Base-by-base conservation (phyloP, 2,329 filamentous ascomycete genomes). In the Orbilia javanica region DNA sequence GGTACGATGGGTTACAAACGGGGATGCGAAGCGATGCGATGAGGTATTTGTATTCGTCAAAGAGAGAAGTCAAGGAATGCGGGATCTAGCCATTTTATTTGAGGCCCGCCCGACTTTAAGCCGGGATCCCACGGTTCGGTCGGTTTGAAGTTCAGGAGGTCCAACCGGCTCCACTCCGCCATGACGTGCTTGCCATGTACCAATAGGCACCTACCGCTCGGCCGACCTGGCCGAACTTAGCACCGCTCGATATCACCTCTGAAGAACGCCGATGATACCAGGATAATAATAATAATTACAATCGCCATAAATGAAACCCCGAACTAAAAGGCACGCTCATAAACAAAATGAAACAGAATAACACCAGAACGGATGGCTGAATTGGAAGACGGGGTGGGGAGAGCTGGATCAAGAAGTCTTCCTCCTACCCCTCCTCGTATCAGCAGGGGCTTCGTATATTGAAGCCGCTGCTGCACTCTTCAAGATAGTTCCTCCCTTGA, bases 401-500 rank as follows among this genome's bases (percentile, higher is more conserved):
- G n/a, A n/a, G n/a, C n/a, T n/a, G n/a, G n/a, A 39, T 36, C 29
- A 63, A 4, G 25, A 68, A n/a, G 66, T 52, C 42, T 48, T 52
- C 62, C 55, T 57, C 44, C 68, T 72, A 3, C 62, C 74, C 62
- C 74, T 63, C 50, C 48, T 62, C 42, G 22, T 44, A n/a, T 36
- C 27, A 20, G 36, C 10, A 29, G 52, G 7, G 31, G 70, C n/a
- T 4, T 67, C 73, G 11, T 71, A 46, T 70, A 79, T 72, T 15
- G 57, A 57, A 13, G 29, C 62, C n/a, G 34, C 34, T 15, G 57
- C 44, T 15, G 52, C 60, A 64, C 62, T 79, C 27, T 79, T 79
- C 42, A 81, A 15, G n/a, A 94, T 89, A 79, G 90, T 87, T 1
- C 93, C 93, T 74, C 89, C 84, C 79, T 87, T 88, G 3, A 96